Base-by-base conservation (phyloP, 768 basidiomycete species). In the Xanthoconium purpureum region DNA sequence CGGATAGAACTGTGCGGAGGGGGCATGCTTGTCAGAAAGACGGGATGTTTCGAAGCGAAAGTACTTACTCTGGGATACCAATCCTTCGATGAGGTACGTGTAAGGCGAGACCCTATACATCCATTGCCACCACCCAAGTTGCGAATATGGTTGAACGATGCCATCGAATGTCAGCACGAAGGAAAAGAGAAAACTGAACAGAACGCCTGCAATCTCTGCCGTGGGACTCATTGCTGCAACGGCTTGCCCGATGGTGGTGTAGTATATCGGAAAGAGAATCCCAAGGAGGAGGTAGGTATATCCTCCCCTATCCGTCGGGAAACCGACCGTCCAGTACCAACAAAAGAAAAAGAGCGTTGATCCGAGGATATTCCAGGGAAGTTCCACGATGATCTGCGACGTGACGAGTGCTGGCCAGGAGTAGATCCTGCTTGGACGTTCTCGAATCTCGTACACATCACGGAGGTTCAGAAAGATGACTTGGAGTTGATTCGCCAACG, bases 271-370 rank as follows among this genome's bases (percentile, higher is more conserved):
- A 64, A 80, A 86, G 24, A 83, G 59, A 29, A 88, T 59, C 18
- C 74, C 78, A 28, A 84, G 57, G 61, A 83, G 71, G 7, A 88
- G 75, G 64, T 76, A 86, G 3, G 80, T 81, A 63, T 81, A 87
- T n/a, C 79, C 87, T 5, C 77, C 84, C 37, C 85, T 72, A 13
- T 75, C 74, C 2, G 69, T 72, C 10, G 75, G 74, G 63, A 84
- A 84, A 0, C 85, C 85, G 48, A 87, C 82, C 6, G 85, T 84
- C 82, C 82, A 87, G 69, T 79, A 88, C 86, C 86, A 89, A 61
- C 79, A 81, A 50, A 85, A 62, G 73, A 81, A 89, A 71, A 84
- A 78, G 13, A 88, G 52, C 0, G 77, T 73, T 1, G 84, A 82
- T 32, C 80, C 80, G 5, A 83, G 9, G 37, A 86, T 77, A 57